Evolutionary conservation across 2,329 filamentous ascomycete species (phyloP).

Genomic region (Dothideomycetidae sp.): DNA sequence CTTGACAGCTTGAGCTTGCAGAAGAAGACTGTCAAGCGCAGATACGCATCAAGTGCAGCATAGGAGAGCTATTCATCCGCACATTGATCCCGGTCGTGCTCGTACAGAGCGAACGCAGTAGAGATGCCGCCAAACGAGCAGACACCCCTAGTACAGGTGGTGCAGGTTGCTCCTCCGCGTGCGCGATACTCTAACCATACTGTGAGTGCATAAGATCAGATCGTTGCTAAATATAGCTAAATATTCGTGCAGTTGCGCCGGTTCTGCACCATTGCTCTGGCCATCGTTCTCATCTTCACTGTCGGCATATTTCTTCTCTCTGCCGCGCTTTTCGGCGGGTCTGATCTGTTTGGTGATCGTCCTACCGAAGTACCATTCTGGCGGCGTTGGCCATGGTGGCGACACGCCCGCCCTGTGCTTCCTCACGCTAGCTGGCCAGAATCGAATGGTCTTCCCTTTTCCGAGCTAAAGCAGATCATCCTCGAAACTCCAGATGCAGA

Average conservation of each 20-base stretch:
- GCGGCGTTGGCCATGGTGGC: constrained; percentile 7
- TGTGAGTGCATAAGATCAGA: constrained; percentile 8
- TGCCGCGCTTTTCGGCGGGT: constrained; percentile 24
- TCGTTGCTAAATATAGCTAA: neutral
- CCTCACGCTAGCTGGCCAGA: constrained; percentile 25
- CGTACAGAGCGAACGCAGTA: too few species aligned
- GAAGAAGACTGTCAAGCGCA: too few species aligned
- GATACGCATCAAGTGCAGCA: too few species aligned
- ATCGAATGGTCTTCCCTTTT: constrained; percentile 35
- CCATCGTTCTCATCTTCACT: constrained; percentile 25
- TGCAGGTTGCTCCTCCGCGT: constrained; percentile 33
- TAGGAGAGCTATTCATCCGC: too few species aligned
- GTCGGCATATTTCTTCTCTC: constrained; percentile 25
- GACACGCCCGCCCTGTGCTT: constrained; percentile 13
- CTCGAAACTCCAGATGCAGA: constrained; percentile 39
- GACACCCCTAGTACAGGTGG: constrained; percentile 53
- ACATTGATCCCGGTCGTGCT: too few species aligned
- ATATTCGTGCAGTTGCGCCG: constrained; percentile 36
- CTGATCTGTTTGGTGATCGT: constrained; percentile 20
- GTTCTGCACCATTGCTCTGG: constrained; percentile 47
- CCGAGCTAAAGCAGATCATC: constrained; percentile 42
- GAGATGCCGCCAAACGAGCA: constrained; percentile 39
- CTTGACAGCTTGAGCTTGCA: too few species aligned
- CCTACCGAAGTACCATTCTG: constrained; percentile 7
- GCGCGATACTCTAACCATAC: constrained; percentile 38